Evolutionary conservation across 345 rosid species (phyloP), one percentile per base, ranked within the genome.

Genomic region (Camelina sativa): DNA sequence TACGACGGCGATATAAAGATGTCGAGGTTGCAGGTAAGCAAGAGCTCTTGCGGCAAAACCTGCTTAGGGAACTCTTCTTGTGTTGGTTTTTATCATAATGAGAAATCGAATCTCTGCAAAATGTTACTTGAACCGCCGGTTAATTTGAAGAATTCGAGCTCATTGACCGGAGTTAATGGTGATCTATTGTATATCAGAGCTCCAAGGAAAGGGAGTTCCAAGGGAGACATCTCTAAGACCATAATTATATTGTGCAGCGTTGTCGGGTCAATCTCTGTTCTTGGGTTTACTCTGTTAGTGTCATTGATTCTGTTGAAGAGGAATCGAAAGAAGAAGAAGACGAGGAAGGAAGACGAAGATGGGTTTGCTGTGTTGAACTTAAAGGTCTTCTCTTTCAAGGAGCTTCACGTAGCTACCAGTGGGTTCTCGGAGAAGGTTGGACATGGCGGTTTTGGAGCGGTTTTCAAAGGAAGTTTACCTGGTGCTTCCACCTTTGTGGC

Each of bases 1-100:
- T 86, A 72, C 77, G 86, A 84, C 5, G 89, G 88, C 10, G 35
- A 41, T 41, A 83, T 83, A 0, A 46, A 23, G 2, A 52, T 59
- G 38, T 57, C 71, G 52, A 51, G 81, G 64, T 80, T 71, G 69
- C 67, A 65, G 13, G 88, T 81, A 25, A 80, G 82, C 62, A 79
- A 76, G 78, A 84, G 83, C 65, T 48, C 41, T 19, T 89, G 96
- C 57, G 82, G 80, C 79, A 82, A 69, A 22, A 73, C 67, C 23
- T 92, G 97, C 58, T 66, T 88, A 68, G 67, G 75, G 15, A 86
- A 86, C 71, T 83, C 92, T 75, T 92, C 91, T 46, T 92, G 97
- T 75, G 71, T 84, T 19, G 97, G 91, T 20, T 82, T 89, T 72
- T 80, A 70, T 55, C 82, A 89, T 32, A 72, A 89, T 59, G 75